phyloP scores from a whole-genome alignment of 2,329 filamentous ascomycete species.

The Cryphonectria japonica region DNA sequence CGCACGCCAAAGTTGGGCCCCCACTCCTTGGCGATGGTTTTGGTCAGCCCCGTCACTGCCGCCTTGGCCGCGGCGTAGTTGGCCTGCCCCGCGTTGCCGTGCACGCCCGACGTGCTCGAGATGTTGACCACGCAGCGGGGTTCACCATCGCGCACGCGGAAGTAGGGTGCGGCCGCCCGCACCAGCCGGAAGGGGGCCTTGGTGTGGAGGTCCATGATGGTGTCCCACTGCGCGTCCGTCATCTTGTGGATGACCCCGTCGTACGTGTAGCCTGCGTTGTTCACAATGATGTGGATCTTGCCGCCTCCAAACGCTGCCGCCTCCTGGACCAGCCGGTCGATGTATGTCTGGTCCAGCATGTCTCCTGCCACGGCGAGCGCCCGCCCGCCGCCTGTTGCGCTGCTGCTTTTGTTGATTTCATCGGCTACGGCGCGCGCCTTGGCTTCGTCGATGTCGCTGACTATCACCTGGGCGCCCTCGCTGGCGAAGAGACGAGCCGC shows the following conservation, averaged over 20 bases:
- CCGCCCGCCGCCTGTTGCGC: conserved; percentile 56
- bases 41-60: conserved; percentile 79
- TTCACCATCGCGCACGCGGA: conserved; percentile 83
- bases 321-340: conserved; percentile 71
- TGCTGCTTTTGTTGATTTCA: conserved; percentile 61
- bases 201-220: conserved; percentile 80
- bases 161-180: conserved; percentile 80
- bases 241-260: conserved; percentile 93
- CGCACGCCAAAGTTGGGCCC: conserved; percentile 81
- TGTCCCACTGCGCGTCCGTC: conserved; percentile 90
- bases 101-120: conserved; percentile 76
- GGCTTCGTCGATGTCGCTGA: conserved; percentile 80
- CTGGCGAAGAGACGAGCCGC: conserved; percentile 81
- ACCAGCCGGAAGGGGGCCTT: conserved; percentile 86
- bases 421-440: conserved; percentile 72
- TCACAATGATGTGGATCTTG: conserved; percentile 90
- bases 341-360: conserved; percentile 71
- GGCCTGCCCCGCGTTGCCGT: conserved; percentile 89
- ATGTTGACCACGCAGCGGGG: conserved; percentile 83
- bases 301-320: conserved; percentile 80
- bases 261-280: conserved; percentile 93
- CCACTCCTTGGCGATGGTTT: conserved; percentile 93
- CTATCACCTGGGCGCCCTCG: conserved; percentile 82
- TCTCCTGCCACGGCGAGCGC: conserved; percentile 79
- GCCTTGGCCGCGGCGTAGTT: conserved; percentile 89